Base-by-base conservation (phyloP, 176 grass and related monocot genomes). In the Triticum timopheevii region DNA sequence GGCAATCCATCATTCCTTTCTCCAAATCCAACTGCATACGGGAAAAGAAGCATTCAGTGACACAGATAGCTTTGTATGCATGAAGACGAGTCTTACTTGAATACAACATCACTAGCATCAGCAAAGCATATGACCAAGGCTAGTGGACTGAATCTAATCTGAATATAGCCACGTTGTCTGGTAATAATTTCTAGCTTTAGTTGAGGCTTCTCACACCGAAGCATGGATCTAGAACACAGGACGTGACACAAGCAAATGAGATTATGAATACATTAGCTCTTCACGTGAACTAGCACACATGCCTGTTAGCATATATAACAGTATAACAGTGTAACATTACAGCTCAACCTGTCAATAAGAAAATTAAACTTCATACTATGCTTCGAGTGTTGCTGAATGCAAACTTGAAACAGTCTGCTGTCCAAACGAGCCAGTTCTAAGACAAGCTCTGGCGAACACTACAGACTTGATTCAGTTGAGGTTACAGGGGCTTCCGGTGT, bases 1-100 rank as follows among this genome's bases (percentile, higher is more conserved):
- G 90, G 71, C 96, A 98, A 61, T 98, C 92, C 93, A 96, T 95
- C 96, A 98, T 98, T 89, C 93, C 93, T 80, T 98, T 98, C 83
- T 95, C 96, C 86, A 98, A 91, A 98, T 98, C 93, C 88, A 98
- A 85, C 96, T 96, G 90, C 82, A 86, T 35, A 35, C 27, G 24
- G 31, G 12, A 15, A 73, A 85, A 39, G 77, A 73, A 85, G 44
- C 22, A 56, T 85, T 62, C 58, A 88, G 27, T 15, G 13, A 83
- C 44, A 40, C 13, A 20, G 50, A 44, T 75, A 3, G 13, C 10
- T 2, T 39, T 15, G 4, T 20, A 50, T 15, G 15, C 35, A 78
- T 78, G 13, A 44, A 76, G 0, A 13, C 13, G 10, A 56, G 19
- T 4, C 39, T 56, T 36, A 34, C 3, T 24, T 64, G 28, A 69